Base-by-base conservation (phyloP, 352 stramenopile species). In the Pythium brassicae region DNA sequence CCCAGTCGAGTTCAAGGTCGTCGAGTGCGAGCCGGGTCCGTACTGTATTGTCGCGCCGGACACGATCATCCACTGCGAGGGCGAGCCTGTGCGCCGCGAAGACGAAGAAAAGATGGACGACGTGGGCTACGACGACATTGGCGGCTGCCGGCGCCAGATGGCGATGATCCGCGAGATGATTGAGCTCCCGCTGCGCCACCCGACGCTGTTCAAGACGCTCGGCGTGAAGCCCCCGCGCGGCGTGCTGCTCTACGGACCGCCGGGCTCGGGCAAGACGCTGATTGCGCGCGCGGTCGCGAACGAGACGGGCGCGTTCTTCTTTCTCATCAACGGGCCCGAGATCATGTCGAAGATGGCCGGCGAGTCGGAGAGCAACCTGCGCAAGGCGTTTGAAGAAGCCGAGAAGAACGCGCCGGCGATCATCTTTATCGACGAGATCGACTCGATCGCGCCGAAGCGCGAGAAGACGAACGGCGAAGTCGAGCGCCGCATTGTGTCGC, bases 391-490 rank as follows among this genome's bases (percentile, higher is more conserved):
- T 60, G 95, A 99, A 66, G 95, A 99, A 71, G 97, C 97, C 0
- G 96, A 99, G 78, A 99, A 99, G 85, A 99, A 99, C 72, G 95
- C 96, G 3, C 97, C 97, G 22, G 91, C 96, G n/a, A 99, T 99
- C 71, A 99, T 99, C 63, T 99, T 99, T 67, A 99, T 99, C 71
- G 97, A 99, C 78, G 97, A 99, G 61, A 99, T 99, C 63, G 97
- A 99, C 70, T 99, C 96, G 15, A 92, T 94, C 57, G 97, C 96
- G 10, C 97, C 97, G 2, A 99, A 99, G 78, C 85, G 97, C 76
- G 97, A 99, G 57, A 99, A 99, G 83, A 98, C 97, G 20, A 98
- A 99, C 68, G 97, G 97, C 37, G 97, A 99, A 71, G 96, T 99
- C 20, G 97, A 99, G 72, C 90, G 95, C 52, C 92, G 97, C 62